Evolutionary conservation across 1,139 yeast genomes (phyloP), one percentile per base, ranked within the genome.

Genomic region (Pichia sp.): DNA sequence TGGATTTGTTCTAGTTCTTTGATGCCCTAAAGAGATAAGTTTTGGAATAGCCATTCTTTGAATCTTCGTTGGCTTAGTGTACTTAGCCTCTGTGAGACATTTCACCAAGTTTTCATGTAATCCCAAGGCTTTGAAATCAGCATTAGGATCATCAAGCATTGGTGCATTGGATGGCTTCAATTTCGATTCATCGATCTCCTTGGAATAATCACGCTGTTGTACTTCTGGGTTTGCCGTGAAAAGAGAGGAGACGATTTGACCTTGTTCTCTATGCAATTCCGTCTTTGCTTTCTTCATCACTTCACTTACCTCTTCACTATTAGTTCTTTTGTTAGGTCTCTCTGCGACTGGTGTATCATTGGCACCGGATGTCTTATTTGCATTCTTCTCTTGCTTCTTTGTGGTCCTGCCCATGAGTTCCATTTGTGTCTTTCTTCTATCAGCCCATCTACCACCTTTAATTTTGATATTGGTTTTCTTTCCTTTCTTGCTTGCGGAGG

Each of bases 141-240:
- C 47, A 79, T 64, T 34, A 1, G 81, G 71, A 3, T 81, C 68
- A 51, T 81, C 93, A 17, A 65, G 66, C 23, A 82, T 57, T 1
- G 94, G 94, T 0, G 97, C 97, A 62, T 91, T 88, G 0, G 96
- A 85, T 1, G 95, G 85, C n/a, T 48, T 46, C 8, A 61, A 63
- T 1, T 60, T 56, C 3, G 49, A 49, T 13, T 47, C 55, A 29
- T 59, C 64, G 10, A 48, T 51, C 8, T 57, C 50, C 12, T 56
- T 56, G 17, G 57, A 51, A 35, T 55, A 49, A 19, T 52, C 53
- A 44, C 55, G 50, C 37, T 27, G 58, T 50, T 30, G 58, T 45
- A 69, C 58, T 34, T 66, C 68, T 22, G 73, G 69, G 46, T 78
- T 83, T 1, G 93, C 76, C 0, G 95, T 82, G 64, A 88, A 88